phyloP scores from a whole-genome alignment of 148 eudicot genomes.

The Oxyria digyna region DNA sequence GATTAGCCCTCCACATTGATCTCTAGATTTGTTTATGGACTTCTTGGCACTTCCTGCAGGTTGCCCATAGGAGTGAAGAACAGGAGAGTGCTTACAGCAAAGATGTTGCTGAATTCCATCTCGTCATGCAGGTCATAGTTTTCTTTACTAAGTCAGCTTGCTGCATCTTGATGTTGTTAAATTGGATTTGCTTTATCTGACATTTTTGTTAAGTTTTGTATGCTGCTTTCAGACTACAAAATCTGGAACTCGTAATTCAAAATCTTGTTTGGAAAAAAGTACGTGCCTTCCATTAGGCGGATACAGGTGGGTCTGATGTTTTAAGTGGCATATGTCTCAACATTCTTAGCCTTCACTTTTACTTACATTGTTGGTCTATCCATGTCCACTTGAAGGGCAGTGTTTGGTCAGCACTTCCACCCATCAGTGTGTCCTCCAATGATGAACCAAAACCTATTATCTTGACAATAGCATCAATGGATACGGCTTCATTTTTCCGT shows the following conservation, averaged over 20 bases:
- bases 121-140: slow-evolving; percentile 81
- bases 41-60: slow-evolving; percentile 29
- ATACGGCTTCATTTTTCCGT: slow-evolving; percentile 92
- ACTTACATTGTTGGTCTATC: not conserved
- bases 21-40: slow-evolving; percentile 5
- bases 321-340: not conserved
- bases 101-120: slow-evolving; percentile 78
- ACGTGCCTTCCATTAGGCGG: slow-evolving; percentile 96
- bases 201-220: not conserved
- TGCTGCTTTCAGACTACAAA: slow-evolving; percentile 59
- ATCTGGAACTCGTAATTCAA: slow-evolving; percentile 73
- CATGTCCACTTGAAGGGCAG: slow-evolving; percentile 60
- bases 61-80: slow-evolving; percentile 43
- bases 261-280: slow-evolving; percentile 67
- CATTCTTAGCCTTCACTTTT: not conserved
- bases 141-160: not conserved
- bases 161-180: not conserved
- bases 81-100: slow-evolving; percentile 35
- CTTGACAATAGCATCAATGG: slow-evolving; percentile 76
- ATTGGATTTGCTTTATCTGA: not conserved
- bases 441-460: slow-evolving; percentile 45
- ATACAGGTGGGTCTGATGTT: slow-evolving; percentile 60
- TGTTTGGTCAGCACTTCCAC: slow-evolving; percentile 98
- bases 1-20: not conserved
- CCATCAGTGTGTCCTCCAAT: slow-evolving; percentile 35